phyloP scores from a whole-genome alignment of 805 yeast genomes.

The Diddensiella transvaalensis region DNA sequence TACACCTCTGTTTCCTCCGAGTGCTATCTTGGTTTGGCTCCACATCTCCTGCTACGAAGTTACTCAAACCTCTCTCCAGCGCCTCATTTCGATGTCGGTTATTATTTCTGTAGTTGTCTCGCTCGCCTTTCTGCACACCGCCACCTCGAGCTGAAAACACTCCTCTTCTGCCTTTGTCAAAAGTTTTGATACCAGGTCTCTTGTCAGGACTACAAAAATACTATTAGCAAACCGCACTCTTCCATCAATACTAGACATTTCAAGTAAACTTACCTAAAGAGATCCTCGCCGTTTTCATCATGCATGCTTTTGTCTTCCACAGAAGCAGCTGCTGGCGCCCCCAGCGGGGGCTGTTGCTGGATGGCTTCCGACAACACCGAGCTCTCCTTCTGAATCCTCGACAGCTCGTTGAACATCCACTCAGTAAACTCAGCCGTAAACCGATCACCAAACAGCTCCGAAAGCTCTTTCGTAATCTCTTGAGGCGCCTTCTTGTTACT shows the following conservation, averaged over 20 bases:
- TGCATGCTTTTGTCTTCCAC: no score
- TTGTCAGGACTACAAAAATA: no score
- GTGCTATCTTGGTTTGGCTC: neutral
- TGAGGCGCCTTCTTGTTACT: slow-evolving; percentile 23
- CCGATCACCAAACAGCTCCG: slow-evolving; percentile 27
- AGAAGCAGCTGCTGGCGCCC: no score
- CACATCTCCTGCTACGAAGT: neutral
- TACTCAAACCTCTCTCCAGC: neutral
- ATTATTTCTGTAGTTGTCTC: neutral
- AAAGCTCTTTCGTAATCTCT: slow-evolving; percentile 26
- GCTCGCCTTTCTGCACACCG: neutral
- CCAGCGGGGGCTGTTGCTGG: slow-evolving; percentile 1
- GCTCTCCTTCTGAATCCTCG: slow-evolving; percentile 7
- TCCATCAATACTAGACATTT: no score
- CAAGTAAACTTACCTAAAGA: neutral
- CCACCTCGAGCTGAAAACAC: neutral
- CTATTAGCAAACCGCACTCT: no score
- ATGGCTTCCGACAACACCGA: neutral
- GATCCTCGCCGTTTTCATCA: neutral
- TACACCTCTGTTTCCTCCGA: slow-evolving; percentile 23
- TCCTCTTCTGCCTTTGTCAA: neutral
- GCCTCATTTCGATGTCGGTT: neutral
- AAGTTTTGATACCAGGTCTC: no score
- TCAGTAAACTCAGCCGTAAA: slow-evolving; percentile 22
- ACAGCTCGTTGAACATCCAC: slow-evolving; percentile 25